Percentiles rank a stretch among this genome's conserved stretches.
Conservation (phyloP, 129 eudicot species). For the Lonicera japonica region DNA sequence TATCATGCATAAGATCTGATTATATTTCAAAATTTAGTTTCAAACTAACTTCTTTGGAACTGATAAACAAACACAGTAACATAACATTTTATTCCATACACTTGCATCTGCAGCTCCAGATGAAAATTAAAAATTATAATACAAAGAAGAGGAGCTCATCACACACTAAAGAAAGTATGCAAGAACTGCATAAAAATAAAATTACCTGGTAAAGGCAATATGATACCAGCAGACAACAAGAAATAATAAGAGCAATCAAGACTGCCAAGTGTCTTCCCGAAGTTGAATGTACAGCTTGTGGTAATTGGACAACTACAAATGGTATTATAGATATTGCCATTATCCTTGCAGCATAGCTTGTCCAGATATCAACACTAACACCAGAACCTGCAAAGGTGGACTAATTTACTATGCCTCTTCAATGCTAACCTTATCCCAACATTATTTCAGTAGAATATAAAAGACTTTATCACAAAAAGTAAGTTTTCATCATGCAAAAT, state of each 20-base stretch:
- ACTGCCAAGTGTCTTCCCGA: constrained; percentile 78
- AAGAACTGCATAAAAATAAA: neutral
- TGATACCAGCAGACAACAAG: constrained; percentile 46
- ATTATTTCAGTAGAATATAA: no score
- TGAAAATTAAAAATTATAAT: no score
- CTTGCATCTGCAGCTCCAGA: neutral
- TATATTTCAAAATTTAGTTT: neutral
- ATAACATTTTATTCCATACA: neutral
- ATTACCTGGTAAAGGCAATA: constrained; percentile 87
- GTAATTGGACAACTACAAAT: constrained; percentile 75
- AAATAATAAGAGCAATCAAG: constrained; percentile 59
- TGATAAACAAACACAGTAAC: neutral
- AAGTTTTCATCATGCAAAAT: no score
- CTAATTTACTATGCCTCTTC: neutral
- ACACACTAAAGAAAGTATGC: neutral
- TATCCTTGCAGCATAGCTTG: constrained; percentile 77
- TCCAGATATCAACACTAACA: constrained; percentile 79
- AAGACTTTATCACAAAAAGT: no score
- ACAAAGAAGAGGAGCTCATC: neutral
- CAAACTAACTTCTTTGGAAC: neutral
- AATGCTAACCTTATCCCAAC: no score
- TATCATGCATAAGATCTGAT: neutral
- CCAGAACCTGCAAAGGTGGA: constrained; percentile 64
- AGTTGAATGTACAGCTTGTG: constrained; percentile 51
- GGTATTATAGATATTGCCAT: constrained; percentile 79